These are phyloP conservation scores for Berberis vulgaris DNA, from an alignment of 164 flowering plant species.

Conservation along the genomic window DNA sequence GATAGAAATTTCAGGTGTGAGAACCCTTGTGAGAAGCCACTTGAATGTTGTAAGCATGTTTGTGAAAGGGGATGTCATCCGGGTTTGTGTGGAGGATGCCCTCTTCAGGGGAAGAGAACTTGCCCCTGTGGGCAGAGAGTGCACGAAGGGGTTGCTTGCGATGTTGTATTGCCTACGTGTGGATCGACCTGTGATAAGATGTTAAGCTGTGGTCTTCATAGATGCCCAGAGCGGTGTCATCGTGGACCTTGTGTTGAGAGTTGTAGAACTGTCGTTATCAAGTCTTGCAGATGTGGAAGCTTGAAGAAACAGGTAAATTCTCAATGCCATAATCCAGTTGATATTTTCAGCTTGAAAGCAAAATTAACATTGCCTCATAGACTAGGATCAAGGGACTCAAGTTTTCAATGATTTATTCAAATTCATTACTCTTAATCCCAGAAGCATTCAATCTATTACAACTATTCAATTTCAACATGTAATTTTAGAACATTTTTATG, in stretches of 20 bases:
- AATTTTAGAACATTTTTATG: too few relatives aligned
- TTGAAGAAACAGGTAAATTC: constrained; percentile 72
- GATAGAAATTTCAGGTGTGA: constrained; percentile 58
- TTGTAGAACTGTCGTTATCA: constrained; percentile 62
- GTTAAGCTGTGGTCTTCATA: constrained; percentile 62
- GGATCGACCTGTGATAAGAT: constrained; percentile 75
- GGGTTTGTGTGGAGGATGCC: constrained; percentile 70
- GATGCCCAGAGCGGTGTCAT: constrained; percentile 92
- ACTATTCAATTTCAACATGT: too few relatives aligned
- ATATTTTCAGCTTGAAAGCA: too few relatives aligned
- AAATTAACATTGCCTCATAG: too few relatives aligned
- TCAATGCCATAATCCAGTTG: background rate
- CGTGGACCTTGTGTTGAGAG: constrained; percentile 69
- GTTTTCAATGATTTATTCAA: too few relatives aligned
- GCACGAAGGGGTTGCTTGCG: constrained; percentile 73
- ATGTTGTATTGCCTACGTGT: constrained; percentile 56
- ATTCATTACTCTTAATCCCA: too few relatives aligned
- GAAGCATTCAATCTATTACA: too few relatives aligned
- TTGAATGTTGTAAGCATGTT: constrained; percentile 66
- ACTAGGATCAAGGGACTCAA: too few relatives aligned
- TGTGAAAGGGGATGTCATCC: constrained; percentile 76
- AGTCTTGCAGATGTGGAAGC: constrained; percentile 80
- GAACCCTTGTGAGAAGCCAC: constrained; percentile 36
- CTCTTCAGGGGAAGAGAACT: constrained; percentile 60
- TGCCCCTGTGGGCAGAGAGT: constrained; percentile 85